Conservation (phyloP, 768 basidiomycete species). For the Lentinula sp. region DNA sequence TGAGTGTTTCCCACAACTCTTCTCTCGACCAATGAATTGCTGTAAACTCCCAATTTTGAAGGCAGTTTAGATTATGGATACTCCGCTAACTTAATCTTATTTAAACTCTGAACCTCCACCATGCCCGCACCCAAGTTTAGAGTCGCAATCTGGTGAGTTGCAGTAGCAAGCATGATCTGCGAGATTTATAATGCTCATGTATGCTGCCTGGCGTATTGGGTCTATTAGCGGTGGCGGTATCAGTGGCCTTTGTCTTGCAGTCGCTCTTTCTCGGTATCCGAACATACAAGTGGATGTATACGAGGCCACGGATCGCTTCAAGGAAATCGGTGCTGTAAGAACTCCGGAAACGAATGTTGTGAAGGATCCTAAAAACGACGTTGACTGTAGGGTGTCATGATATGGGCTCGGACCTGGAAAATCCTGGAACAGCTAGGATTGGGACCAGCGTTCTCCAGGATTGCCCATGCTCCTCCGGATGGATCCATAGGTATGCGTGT, state of each 20-base stretch:
- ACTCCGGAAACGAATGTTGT: neutral
- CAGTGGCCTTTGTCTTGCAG: constrained; percentile 33
- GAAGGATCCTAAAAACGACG: constrained; percentile 18
- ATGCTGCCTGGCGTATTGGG: neutral
- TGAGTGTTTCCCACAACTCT: neutral
- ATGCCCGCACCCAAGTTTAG: constrained; percentile 10
- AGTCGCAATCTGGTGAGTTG: constrained; percentile 28
- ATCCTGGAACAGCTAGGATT: constrained; percentile 39
- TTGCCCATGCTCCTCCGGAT: constrained; percentile 27
- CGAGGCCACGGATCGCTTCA: constrained; percentile 40
- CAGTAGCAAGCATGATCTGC: neutral
- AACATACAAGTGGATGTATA: constrained; percentile 37
- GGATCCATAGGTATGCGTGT: constrained; percentile 20
- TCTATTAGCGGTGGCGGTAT: constrained; percentile 28
- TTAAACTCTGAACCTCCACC: neutral
- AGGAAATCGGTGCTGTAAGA: constrained; percentile 41
- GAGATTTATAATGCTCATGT: neutral
- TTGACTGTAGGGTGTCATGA: constrained; percentile 31
- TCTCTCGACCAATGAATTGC: neutral
- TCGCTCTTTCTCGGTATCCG: constrained; percentile 30
- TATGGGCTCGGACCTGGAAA: constrained; percentile 41
- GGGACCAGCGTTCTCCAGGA: constrained; percentile 21
- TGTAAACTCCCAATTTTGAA: neutral
- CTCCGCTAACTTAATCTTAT: too few species aligned
- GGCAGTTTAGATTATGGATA: neutral